Base-by-base conservation (phyloP, 306 rosid species). In the Acacia confusa region DNA sequence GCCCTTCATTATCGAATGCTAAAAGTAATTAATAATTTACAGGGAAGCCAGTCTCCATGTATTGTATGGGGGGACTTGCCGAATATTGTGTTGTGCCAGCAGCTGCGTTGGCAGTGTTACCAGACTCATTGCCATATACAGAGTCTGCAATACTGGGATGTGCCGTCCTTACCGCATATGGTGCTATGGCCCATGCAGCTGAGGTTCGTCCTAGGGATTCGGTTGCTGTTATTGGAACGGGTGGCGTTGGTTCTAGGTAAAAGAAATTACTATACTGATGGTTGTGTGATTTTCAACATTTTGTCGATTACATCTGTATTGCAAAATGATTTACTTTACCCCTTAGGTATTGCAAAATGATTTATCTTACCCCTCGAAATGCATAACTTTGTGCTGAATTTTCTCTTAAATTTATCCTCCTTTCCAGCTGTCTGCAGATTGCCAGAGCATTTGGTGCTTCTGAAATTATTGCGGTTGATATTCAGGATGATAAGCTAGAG, bases 371-470 rank as follows among this genome's bases (percentile, higher is more conserved):
- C 70, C 76, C 38, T 78, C 45, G 24, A 19, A 22, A 55, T 72
- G 48, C 28, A 77, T 50, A 63, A 32, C 52, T 79, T 60, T 45
- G 58, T 44, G 76, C 43, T 84, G 68, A 52, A 27, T 72, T 82
- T 70, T 78, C 75, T 28, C 79, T 47, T 80, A 52, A 52, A 17
- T 68, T 50, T 60, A 48, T 82, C 73, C 70, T 68, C 68, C 76
- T 65, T 80, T 85, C 84, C 97, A 95, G 99, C 89, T 95, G 99
- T 90, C 85, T 95, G 94, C 99, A 93, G 99, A 93, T 93, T 78
- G 99, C 99, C 52, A 92, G 90, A 88, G 97, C 99, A 74, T 93
- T 95, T 83, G 99, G 99, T 83, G 98, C 99, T 60, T 93, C 99
- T 32, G 90, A 92, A 77, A 92, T 93, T 73, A 93, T 95, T 81